Evolutionary conservation across 352 stramenopile species (phyloP).

Genomic region (Pythium phragmitis): DNA sequence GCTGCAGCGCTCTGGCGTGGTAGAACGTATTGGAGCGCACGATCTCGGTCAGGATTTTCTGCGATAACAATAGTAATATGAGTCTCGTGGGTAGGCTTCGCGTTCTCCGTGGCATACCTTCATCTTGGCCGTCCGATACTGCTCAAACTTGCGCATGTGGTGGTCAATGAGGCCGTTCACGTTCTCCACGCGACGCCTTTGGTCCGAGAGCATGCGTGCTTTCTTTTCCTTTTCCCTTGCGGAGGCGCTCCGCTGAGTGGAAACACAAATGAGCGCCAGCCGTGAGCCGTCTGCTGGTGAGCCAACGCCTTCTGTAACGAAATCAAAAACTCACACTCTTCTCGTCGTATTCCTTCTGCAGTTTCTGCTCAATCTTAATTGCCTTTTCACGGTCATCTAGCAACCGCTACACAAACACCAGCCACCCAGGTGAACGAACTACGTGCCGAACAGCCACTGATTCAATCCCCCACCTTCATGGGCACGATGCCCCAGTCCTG

Average conservation of each 20-base stretch:
- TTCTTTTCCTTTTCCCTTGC: conserved; percentile 80
- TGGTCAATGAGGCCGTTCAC: conserved; percentile 69
- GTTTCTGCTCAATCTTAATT: conserved; percentile 71
- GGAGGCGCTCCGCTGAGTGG: conserved; percentile 38
- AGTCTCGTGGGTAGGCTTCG: too few relatives aligned
- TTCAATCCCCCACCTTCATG: conserved; percentile 53
- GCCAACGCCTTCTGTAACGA: too few relatives aligned
- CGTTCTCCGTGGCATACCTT: conserved; percentile 39
- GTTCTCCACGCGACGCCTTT: conserved; percentile 83
- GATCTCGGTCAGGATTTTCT: conserved; percentile 79
- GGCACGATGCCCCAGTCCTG: conserved; percentile 82
- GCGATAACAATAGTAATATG: background rate
- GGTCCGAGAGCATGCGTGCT: conserved; percentile 75
- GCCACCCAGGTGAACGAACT: background rate
- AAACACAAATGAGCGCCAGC: background rate
- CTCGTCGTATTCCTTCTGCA: conserved; percentile 80
- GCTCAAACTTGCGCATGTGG: conserved; percentile 76
- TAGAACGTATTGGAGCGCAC: conserved; percentile 74
- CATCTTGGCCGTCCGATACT: conserved; percentile 72
- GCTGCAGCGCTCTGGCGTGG: conserved; percentile 72
- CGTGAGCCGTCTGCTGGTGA: too few relatives aligned
- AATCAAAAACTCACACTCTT: conserved; percentile 30
- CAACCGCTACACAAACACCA: conserved; percentile 40
- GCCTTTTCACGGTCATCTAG: conserved; percentile 81
- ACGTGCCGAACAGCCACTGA: too few relatives aligned